Evolutionary conservation across 2,329 filamentous ascomycete species (phyloP).

Genomic region (Aaosphaeria arxii): DNA sequence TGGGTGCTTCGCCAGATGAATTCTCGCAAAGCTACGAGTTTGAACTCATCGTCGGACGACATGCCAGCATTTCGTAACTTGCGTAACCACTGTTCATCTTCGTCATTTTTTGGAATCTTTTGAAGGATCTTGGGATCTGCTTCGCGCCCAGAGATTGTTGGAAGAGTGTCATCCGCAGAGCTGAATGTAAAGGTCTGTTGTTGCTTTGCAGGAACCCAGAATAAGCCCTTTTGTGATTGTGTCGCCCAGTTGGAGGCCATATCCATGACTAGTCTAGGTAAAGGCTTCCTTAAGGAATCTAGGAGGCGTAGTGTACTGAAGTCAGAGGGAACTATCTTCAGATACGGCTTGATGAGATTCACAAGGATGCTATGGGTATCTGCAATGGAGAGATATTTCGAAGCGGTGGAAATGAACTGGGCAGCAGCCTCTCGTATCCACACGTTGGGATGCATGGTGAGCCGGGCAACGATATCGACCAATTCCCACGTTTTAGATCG

Average conservation of each 20-base stretch:
- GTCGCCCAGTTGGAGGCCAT: conserved; percentile 82
- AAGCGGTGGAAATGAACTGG: conserved; percentile 76
- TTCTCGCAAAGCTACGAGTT: conserved; percentile 79
- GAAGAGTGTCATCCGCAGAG: conserved; percentile 52
- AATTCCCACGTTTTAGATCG: conserved; percentile 83
- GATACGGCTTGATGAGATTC: conserved; percentile 75
- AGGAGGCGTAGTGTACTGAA: conserved; percentile 73
- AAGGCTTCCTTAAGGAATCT: conserved; percentile 77
- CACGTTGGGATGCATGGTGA: conserved; percentile 88
- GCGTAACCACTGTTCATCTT: conserved; percentile 91
- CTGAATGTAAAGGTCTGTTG: conserved; percentile 68
- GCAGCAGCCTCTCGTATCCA: conserved; percentile 92
- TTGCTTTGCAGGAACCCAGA: conserved; percentile 78
- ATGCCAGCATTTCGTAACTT: conserved; percentile 83
- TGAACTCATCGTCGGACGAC: conserved; percentile 78
- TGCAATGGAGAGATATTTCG: conserved; percentile 71
- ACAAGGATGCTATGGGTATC: conserved; percentile 81
- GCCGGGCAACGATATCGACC: conserved; percentile 76
- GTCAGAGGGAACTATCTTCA: conserved; percentile 69
- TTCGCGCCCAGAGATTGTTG: conserved; percentile 57
- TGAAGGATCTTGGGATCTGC: conserved; percentile 57
- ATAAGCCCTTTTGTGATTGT: conserved; percentile 75
- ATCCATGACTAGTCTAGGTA: conserved; percentile 78
- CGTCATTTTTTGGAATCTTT: conserved; percentile 73
- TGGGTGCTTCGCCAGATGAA: conserved; percentile 86